These are phyloP conservation scores for Penicillium vulpinum DNA, from an alignment of 2,329 filamentous ascomycete species.

Conservation along the genomic window DNA sequence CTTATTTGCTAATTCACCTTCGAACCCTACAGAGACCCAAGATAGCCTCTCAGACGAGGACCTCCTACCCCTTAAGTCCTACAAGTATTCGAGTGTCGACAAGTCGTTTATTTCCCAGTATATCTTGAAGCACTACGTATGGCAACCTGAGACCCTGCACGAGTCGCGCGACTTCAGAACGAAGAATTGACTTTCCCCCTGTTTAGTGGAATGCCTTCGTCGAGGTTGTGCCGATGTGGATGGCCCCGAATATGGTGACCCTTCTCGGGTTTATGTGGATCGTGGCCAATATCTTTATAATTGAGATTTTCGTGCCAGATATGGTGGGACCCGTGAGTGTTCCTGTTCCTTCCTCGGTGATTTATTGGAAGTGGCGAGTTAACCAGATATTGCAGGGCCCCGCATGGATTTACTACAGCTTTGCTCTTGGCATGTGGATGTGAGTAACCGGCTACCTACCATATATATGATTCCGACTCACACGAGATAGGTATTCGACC, in stretches of 20 bases:
- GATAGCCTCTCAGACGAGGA: conserved; percentile 81
- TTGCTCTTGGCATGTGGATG: conserved; percentile 95
- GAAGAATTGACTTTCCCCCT: not conserved
- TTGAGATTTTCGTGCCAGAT: conserved; percentile 83
- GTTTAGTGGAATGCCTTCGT: conserved; percentile 94
- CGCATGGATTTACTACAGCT: conserved; percentile 92
- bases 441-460: conserved; percentile 42
- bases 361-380: not conserved
- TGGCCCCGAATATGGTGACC: conserved; percentile 97
- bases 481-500: conserved; percentile 67
- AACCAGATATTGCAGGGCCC: conserved; percentile 61
- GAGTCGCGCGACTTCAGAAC: not conserved
- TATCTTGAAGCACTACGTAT: conserved; percentile 91
- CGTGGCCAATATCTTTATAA: conserved; percentile 72
- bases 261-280: conserved; percentile 94
- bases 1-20: not conserved
- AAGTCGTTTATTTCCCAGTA: conserved; percentile 92
- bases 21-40: conserved; percentile 35
- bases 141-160: conserved; percentile 29
- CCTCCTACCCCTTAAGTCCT: conserved; percentile 84
- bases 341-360: not conserved
- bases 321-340: conserved; percentile 77
- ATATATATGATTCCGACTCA: conserved; percentile 16
- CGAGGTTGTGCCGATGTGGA: conserved; percentile 87
- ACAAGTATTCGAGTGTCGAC: conserved; percentile 97